Evolutionary conservation across 129 eudicot species (phyloP), one percentile per base, ranked within the genome.

Genomic region (Artemisia argyi): DNA sequence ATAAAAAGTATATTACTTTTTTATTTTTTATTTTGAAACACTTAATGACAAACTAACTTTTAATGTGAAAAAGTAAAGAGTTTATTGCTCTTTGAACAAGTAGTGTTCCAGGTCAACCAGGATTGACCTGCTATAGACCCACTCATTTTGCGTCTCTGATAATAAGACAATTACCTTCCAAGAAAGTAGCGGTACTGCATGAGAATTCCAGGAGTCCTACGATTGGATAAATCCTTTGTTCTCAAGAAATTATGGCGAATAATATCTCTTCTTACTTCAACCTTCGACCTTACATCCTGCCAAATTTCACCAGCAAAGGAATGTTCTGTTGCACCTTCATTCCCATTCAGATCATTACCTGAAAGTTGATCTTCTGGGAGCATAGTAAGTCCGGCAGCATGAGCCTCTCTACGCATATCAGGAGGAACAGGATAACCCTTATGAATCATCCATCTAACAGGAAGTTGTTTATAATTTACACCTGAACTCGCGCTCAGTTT

Each of bases 371-470:
- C 76, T 65, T 65, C 68, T 11, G 91, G 55, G 9, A 63, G 66
- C 26, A 73, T 66, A 65, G 76, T 62, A 74, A 81, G 58, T 73
- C 76, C 86, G 73, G 78, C 79, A 77, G 76, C 69, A 75, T 9
- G 18, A 15, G 73, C 49, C 35, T 56, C 72, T 26, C 65, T 76
- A 46, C 78, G 87, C 95, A 92, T 85, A 59, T 92, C 98, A 22
- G 83, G 87, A 62, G 98, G 95, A 13, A 92, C 73, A 5, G 83
- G 86, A 80, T 89, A 89, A 69, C 94, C 96, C 26, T 92, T 89
- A 68, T 89, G 83, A 76, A 83, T 76, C 96, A 92, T 92, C 98
- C 98, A 92, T 69, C 86, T 81, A 54, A 89, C 84, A 5, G 98
- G 98, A 70, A 89, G 90, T 59, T 92, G 92, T 47, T 78, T 79